Base-by-base conservation (phyloP, 768 basidiomycete species). In the Coprinopsis cinerea region DNA sequence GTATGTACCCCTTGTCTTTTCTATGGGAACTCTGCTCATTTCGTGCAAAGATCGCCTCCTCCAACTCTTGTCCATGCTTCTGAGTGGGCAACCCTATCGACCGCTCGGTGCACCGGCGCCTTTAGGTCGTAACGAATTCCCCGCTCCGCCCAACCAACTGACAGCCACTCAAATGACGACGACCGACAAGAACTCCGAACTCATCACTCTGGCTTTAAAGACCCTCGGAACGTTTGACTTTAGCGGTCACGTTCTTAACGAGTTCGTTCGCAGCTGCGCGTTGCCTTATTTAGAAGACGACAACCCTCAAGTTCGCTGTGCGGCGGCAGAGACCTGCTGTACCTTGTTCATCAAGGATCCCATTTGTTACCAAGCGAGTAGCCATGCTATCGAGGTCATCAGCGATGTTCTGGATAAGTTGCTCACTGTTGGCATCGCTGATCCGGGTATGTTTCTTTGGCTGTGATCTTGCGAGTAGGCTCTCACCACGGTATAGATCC, bases 401-500 rank as follows among this genome's bases (percentile, higher is more conserved):
- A 92, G 91, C 64, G 95, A 98, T 55, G 94, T 98, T n/a, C 76
- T 98, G 35, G 93, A 96, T 64, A 98, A 97, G 65, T 75, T 99
- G 11, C 67, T 98, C 48, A 94, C 91, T 1, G 91, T 97, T 26
- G 95, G 88, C 9, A 92, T 96, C 47, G 92, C 95, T 25, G 96
- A 99, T 72, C 92, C 94, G 45, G 92, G 94, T 93, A 60, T 36
- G 64, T 53, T 40, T 34, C 28, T 15, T 26, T 40, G 30, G 26
- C n/a, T n/a, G 17, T 47, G 11, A 5, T 42, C 5, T n/a, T 7
- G 43, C 17, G 22, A 43, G 39, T 54, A 26, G 53, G 18, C 34
- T 48, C 14, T 6, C 17, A 39, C 36, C 17, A 6, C 48, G n/a
- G 15, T 22, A 15, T 58, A 85, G 93, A 92, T 60, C 70, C 90